Evolutionary conservation across 352 stramenopile species (phyloP).

Genomic region (Phytophthora sansomeana): DNA sequence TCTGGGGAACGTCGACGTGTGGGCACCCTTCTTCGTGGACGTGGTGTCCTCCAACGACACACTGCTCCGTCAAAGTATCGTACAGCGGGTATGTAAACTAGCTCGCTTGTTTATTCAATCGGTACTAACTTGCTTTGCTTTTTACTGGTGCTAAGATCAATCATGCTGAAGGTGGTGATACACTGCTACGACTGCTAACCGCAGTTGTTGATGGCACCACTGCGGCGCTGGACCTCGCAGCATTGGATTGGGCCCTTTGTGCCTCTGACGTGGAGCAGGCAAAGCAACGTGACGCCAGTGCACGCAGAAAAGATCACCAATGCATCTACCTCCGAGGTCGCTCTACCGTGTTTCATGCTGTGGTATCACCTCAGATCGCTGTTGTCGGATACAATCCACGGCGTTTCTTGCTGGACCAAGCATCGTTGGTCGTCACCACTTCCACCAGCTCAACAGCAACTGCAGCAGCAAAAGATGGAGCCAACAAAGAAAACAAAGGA

Average conservation of each 20-base stretch:
- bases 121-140: not conserved
- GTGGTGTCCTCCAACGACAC: constrained; percentile 56
- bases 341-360: constrained; percentile 51
- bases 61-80: constrained; percentile 61
- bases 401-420: constrained; percentile 23
- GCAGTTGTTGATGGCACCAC: constrained; percentile 54
- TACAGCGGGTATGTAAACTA: constrained; percentile 42
- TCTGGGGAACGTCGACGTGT: constrained; percentile 63
- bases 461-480: constrained; percentile 13
- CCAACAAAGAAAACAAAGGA: constrained; percentile 28
- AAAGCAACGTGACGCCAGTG: constrained; percentile 47
- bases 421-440: not conserved
- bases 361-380: constrained; percentile 56
- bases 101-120: not conserved
- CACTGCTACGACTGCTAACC: constrained; percentile 56
- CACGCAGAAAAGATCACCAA: constrained; percentile 57
- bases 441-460: not conserved
- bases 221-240: constrained; percentile 50
- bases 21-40: constrained; percentile 75
- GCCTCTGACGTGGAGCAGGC: constrained; percentile 41
- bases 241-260: constrained; percentile 53
- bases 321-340: constrained; percentile 65
- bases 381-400: constrained; percentile 53
- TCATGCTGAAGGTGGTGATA: constrained; percentile 57
- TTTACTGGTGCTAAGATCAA: constrained; percentile 49